phyloP scores from a whole-genome alignment of 768 basidiomycete genomes.

The Tulasnella sp. region DNA sequence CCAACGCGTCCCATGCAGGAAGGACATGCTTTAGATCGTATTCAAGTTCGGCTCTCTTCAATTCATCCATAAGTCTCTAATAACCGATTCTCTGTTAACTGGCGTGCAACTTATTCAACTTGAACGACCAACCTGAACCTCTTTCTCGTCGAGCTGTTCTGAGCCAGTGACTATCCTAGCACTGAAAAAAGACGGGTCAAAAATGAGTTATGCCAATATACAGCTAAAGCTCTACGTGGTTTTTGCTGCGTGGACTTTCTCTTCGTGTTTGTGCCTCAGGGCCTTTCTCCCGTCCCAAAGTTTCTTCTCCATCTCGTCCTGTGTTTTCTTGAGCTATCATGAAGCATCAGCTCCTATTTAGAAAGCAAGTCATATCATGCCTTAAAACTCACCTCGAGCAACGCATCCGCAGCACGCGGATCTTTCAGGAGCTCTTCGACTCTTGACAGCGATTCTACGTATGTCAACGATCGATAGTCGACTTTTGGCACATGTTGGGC shows the following conservation, averaged over 20 bases:
- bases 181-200: constrained; percentile 47
- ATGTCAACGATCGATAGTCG: constrained; percentile 57
- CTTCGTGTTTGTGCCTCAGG: constrained; percentile 67
- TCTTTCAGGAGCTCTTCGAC: constrained; percentile 65
- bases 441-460: constrained; percentile 70
- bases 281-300: constrained; percentile 68
- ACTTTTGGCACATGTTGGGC: constrained; percentile 34
- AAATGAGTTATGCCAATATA: background rate
- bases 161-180: constrained; percentile 62
- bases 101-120: constrained; percentile 18
- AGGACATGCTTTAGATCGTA: constrained; percentile 74
- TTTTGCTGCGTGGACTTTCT: constrained; percentile 67
- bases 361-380: constrained; percentile 30
- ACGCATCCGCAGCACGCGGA: constrained; percentile 52
- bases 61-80: constrained; percentile 68
- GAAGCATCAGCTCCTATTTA: background rate
- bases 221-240: constrained; percentile 50
- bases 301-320: constrained; percentile 66
- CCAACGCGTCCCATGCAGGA: constrained; percentile 76
- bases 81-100: constrained; percentile 9
- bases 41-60: constrained; percentile 63
- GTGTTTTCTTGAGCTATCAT: constrained; percentile 68
- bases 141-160: constrained; percentile 65
- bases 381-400: constrained; percentile 55
- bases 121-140: constrained; percentile 58